Conservation (phyloP, 2,329 filamentous ascomycete species). For the Beauveria brongniartii region DNA sequence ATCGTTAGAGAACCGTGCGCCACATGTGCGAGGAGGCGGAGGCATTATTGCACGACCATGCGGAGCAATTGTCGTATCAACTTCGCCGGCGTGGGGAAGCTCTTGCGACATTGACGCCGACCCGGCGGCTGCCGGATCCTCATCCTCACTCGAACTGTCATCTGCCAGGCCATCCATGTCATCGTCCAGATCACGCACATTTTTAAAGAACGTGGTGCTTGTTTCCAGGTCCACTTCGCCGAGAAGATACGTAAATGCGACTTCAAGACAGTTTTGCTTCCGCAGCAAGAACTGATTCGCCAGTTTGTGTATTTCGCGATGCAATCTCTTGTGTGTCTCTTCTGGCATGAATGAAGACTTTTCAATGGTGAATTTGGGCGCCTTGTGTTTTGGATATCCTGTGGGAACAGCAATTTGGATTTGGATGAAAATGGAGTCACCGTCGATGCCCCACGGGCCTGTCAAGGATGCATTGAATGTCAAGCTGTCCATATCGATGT, state of each 20-base stretch:
- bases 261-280: constrained; percentile 54
- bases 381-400: constrained; percentile 48
- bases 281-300: constrained; percentile 46
- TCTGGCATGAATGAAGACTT: constrained; percentile 55
- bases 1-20: constrained; percentile 53
- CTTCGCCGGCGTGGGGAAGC: constrained; percentile 44
- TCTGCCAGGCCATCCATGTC: constrained; percentile 50
- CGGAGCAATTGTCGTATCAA: constrained; percentile 44
- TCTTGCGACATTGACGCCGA: constrained; percentile 56
- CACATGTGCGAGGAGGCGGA: constrained; percentile 50
- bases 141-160: constrained; percentile 78
- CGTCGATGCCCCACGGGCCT: constrained; percentile 53
- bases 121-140: constrained; percentile 42
- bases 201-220: constrained; percentile 54
- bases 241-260: constrained; percentile 53
- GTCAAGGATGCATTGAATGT: constrained; percentile 53
- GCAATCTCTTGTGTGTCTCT: constrained; percentile 42
- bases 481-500: constrained; percentile 55
- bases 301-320: constrained; percentile 48
- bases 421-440: constrained; percentile 52
- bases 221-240: constrained; percentile 54
- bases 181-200: constrained; percentile 55
- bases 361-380: constrained; percentile 52
- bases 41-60: constrained; percentile 45
- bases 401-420: constrained; percentile 52